Conservation (phyloP, 169 alveolate genomes). For the Cryptosporidium bovis region DNA sequence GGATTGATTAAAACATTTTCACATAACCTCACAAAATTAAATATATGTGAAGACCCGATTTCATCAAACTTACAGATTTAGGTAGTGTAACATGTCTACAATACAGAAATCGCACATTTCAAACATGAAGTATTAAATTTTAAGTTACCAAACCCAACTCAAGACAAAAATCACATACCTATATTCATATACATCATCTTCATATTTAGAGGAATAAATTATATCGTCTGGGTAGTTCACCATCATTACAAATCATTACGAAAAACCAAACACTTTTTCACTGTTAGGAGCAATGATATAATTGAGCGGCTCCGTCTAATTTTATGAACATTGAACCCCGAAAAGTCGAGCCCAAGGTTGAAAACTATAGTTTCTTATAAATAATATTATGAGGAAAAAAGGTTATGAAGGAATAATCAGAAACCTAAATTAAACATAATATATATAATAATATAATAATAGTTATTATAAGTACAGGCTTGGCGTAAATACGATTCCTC, state of each 20-base stretch:
- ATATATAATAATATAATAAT: not conserved
- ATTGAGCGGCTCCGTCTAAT: not conserved
- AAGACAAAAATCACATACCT: conserved; percentile 78
- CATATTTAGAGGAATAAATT: conserved; percentile 89
- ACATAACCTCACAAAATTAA: not conserved
- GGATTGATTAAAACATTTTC: not conserved
- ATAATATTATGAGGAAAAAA: not conserved
- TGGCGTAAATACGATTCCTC: conserved; percentile 99
- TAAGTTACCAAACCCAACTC: not conserved
- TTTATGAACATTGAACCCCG: not conserved
- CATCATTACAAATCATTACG: conserved; percentile 32
- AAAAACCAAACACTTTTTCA: not conserved
- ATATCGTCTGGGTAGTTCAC: conserved; percentile 85
- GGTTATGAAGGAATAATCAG: not conserved
- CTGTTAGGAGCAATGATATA: not conserved
- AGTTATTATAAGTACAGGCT: conserved; percentile 86
- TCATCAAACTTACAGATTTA: conserved; percentile 60
- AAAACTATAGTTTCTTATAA: no score
- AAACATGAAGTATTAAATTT: conserved; percentile 8
- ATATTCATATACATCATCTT: conserved; percentile 88
- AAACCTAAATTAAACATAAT: not conserved
- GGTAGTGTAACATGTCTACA: conserved; percentile 78
- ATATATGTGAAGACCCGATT: not conserved
- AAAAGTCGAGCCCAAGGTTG: no score
- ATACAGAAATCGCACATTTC: not conserved